A percentile compares a stretch with the other conserved stretches of the same genome.
Conservation (phyloP, 192 early-diverging fungal genomes). For the Rhizoclosmatium globosum region DNA sequence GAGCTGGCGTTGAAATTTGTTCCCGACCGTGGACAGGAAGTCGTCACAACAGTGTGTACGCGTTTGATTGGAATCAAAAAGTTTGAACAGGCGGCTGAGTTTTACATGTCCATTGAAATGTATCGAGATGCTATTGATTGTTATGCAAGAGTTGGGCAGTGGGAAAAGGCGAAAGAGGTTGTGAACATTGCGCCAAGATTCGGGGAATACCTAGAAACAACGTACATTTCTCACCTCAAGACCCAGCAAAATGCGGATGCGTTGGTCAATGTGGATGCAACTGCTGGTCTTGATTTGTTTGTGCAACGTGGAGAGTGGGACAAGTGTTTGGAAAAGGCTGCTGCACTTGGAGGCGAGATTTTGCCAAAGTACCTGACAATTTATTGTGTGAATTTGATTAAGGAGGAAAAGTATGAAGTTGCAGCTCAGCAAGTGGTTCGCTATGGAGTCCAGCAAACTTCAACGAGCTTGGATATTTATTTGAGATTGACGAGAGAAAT, state of each 20-base stretch:
- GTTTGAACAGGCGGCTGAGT: conserved; percentile 62
- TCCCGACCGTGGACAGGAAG: conserved; percentile 59
- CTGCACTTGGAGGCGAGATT: conserved; percentile 47
- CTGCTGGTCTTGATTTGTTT: conserved; percentile 64
- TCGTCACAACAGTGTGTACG: conserved; percentile 55
- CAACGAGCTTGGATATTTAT: conserved; percentile 55
- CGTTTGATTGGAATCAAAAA: conserved; percentile 56
- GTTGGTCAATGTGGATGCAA: conserved; percentile 61
- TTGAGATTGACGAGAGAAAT: conserved; percentile 50
- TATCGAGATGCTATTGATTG: conserved; percentile 70
- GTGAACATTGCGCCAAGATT: conserved; percentile 62
- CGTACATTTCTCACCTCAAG: conserved; percentile 65
- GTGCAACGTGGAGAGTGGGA: conserved; percentile 70
- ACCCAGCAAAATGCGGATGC: conserved; percentile 60
- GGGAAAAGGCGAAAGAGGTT: conserved; percentile 65
- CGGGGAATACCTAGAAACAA: conserved; percentile 62
- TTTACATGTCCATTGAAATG: conserved; percentile 60
- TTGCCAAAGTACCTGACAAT: conserved; percentile 59
- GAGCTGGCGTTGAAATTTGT: conserved; percentile 69
- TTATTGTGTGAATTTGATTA: conserved; percentile 49
- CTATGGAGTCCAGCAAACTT: conserved; percentile 50
- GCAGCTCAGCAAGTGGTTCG: conserved; percentile 45
- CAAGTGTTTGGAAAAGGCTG: conserved; percentile 64
- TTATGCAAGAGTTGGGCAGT: conserved; percentile 56
- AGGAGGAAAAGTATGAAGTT: conserved; percentile 54